These are phyloP conservation scores for Myrica gale DNA, from an alignment of 306 rosid genomes.

Conservation along the genomic window DNA sequence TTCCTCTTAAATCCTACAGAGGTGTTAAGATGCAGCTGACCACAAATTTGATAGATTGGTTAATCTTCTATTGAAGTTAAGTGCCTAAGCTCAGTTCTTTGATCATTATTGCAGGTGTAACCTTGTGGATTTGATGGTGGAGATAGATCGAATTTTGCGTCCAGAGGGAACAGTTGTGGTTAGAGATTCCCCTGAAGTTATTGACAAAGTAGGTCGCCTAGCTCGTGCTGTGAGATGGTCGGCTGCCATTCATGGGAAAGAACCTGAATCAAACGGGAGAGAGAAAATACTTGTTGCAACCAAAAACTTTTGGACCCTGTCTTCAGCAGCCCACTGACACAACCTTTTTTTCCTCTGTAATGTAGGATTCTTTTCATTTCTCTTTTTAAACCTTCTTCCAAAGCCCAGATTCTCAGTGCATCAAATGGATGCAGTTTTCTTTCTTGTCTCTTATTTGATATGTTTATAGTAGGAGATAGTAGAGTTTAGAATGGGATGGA, in stretches of 20 bases:
- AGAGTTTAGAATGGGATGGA: slow-evolving; percentile 35
- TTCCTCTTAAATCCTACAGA: not conserved
- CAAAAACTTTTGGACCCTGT: slow-evolving; percentile 68
- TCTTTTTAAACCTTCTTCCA: slow-evolving; percentile 5
- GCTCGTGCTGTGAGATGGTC: slow-evolving; percentile 76
- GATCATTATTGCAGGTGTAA: slow-evolving; percentile 58
- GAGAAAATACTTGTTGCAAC: slow-evolving; percentile 79
- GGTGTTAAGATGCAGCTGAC: not conserved
- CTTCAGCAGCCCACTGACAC: slow-evolving; percentile 49
- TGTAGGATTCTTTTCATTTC: slow-evolving; percentile 39
- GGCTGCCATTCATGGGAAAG: slow-evolving; percentile 59
- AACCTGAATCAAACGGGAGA: slow-evolving; percentile 70
- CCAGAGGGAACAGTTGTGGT: slow-evolving; percentile 85
- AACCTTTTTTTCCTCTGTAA: slow-evolving; percentile 9
- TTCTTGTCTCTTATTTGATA: slow-evolving; percentile 32
- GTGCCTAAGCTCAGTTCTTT: slow-evolving; percentile 2
- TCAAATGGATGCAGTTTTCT: slow-evolving; percentile 39
- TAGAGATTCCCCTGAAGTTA: slow-evolving; percentile 74
- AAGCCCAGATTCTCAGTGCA: slow-evolving; percentile 35
- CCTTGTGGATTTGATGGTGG: slow-evolving; percentile 93
- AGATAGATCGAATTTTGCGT: slow-evolving; percentile 84
- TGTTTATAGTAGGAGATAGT: slow-evolving; percentile 41
- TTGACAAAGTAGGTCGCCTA: slow-evolving; percentile 69
- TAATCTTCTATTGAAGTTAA: not conserved
- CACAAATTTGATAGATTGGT: not conserved